A percentile compares a stretch with the other conserved stretches of the same genome.
Evolutionary conservation across 768 basidiomycete genomes (phyloP).

Genomic region (Xerocomellus dryophilus): DNA sequence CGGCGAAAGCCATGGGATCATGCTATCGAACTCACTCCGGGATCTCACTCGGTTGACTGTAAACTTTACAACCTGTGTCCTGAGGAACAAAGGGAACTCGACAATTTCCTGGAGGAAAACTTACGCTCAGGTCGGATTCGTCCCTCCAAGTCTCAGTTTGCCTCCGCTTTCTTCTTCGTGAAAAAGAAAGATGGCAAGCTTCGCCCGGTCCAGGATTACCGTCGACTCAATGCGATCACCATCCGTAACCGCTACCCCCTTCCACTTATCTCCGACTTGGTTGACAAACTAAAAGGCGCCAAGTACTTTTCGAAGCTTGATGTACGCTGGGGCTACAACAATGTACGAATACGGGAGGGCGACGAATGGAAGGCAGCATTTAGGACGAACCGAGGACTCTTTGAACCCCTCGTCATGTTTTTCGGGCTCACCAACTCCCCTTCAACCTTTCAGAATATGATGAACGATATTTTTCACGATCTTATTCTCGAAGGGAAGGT

Average conservation of each 20-base stretch:
- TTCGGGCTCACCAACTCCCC: constrained; percentile 31
- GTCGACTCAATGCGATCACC: background rate
- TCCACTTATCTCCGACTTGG: background rate
- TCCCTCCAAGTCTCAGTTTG: background rate
- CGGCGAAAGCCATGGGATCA: too few relatives aligned
- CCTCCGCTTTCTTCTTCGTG: background rate
- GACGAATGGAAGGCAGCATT: background rate
- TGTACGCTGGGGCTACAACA: background rate
- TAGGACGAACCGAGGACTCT: constrained; percentile 24
- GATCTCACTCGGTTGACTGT: background rate
- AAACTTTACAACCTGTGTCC: background rate
- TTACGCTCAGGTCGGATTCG: background rate
- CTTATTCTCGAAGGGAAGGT: constrained; percentile 26
- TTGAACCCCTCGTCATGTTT: constrained; percentile 40
- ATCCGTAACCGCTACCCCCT: background rate
- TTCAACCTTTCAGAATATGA: background rate
- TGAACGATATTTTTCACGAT: constrained; percentile 30
- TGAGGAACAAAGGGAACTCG: background rate
- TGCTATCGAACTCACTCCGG: too few relatives aligned
- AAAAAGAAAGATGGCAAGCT: background rate
- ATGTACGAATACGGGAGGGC: background rate
- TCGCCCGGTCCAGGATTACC: background rate
- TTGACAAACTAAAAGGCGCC: background rate
- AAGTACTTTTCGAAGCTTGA: background rate
- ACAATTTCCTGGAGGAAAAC: constrained; percentile 26